These are phyloP conservation scores for Hirschfeldia incana DNA, from an alignment of 345 rosid species.

Conservation along the genomic window DNA sequence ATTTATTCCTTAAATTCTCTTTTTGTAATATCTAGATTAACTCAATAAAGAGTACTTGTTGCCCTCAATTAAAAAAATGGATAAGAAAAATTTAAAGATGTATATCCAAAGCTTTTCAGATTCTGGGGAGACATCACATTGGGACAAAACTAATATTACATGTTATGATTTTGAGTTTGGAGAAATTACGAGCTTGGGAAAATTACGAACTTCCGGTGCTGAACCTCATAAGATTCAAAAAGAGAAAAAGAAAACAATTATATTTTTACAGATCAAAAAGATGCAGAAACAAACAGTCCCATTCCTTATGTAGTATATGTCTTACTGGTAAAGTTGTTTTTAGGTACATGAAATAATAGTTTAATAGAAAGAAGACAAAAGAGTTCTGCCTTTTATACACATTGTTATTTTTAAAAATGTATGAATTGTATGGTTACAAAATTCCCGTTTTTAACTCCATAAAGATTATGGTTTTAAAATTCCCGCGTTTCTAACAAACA, in stretches of 20 bases:
- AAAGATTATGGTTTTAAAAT: neutral
- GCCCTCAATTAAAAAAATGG: neutral
- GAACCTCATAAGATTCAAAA: too few species aligned
- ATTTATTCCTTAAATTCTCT: too few species aligned
- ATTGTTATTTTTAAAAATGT: neutral
- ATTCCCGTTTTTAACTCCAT: neutral
- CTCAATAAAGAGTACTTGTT: too few species aligned
- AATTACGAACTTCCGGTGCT: too few species aligned
- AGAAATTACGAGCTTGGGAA: too few species aligned
- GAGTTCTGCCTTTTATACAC: neutral
- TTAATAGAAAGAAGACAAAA: neutral
- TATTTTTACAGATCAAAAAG: neutral
- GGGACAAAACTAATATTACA: neutral
- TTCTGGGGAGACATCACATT: neutral
- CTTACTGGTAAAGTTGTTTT: neutral
- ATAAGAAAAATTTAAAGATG: neutral
- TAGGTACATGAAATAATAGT: neutral
- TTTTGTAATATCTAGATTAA: too few species aligned
- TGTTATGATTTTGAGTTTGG: too few species aligned
- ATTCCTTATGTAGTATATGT: neutral
- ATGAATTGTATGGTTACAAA: neutral
- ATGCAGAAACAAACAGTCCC: neutral
- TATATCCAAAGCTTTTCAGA: neutral
- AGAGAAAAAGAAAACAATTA: too few species aligned
- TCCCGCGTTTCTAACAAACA: neutral